Evolutionary conservation across 2,329 filamentous ascomycete genomes (phyloP), one percentile per base, ranked within the genome.

Genomic region (Arthrobotrys sinensis): DNA sequence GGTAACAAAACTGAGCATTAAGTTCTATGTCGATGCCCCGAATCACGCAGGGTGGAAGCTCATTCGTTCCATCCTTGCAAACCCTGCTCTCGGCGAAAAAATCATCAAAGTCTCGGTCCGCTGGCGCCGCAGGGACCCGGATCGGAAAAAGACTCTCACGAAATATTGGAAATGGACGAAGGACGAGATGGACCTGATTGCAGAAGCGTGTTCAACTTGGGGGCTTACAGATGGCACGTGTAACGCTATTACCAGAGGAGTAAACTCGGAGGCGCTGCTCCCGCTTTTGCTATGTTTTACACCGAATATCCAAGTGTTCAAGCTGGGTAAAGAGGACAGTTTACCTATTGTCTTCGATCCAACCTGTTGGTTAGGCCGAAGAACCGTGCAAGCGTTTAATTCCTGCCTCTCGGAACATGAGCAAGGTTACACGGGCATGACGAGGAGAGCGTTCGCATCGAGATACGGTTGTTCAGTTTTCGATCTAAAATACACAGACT

Each of bases 181-280:
- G 1, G 48, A 52, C 4, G 48, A 52, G 21, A 52, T 11, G 8
- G 10, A 28, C 2, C 11, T 11, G 21, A 52, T 32, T 11, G 2
- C 2, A 24, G 11, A 24, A 3, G 21, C 11, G n/a, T 53, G 50
- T 36, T 1, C 19, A 1, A 46, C 19, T n/a, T 52, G 36, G 19
- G 28, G 11, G 7, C 12, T 57, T 4, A 40, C 14, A 14, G n/a
- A 12, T 6, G 40, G 11, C 28, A 60, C 43, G 14, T 4, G 12
- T n/a, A 4, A 34, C 10, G 24, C 50, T 52, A 32, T 52, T 12
- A 12, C 14, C 3, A 6, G 3, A 2, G 66, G 66, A 2, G 21
- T 57, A 3, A 70, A 70, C 36, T 70, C 53, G 2, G 66, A 70
- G 28, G 52, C 66, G 16, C 32, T 70, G 1, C 66, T 70, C 1